Evolutionary conservation across 1,284 basidiomycete genomes (phyloP).

Genomic region (Puccinia triticina): DNA sequence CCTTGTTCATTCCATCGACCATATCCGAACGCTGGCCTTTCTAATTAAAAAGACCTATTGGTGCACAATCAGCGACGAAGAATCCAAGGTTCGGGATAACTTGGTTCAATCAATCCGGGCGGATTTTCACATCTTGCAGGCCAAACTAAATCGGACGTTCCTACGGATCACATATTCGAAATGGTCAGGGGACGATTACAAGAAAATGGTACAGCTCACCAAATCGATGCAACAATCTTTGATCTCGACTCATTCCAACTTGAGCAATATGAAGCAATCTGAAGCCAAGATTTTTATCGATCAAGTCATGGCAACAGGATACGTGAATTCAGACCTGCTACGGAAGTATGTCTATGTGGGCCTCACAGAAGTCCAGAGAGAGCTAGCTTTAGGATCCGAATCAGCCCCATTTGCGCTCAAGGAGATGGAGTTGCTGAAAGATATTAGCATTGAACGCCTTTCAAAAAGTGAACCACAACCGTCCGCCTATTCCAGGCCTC

Average conservation of each 20-base stretch:
- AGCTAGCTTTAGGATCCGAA: slow-evolving; percentile 16
- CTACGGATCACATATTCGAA: slow-evolving; percentile 60
- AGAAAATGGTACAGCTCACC: slow-evolving; percentile 56
- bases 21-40: slow-evolving; percentile 58
- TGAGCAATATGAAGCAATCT: slow-evolving; percentile 55
- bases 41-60: slow-evolving; percentile 60
- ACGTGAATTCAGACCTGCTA: slow-evolving; percentile 56
- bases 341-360: slow-evolving; percentile 56
- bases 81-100: slow-evolving; percentile 58
- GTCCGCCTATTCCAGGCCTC: neutral
- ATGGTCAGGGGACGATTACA: slow-evolving; percentile 59
- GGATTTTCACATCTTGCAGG: slow-evolving; percentile 60
- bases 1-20: slow-evolving; percentile 59
- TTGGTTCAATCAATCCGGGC: slow-evolving; percentile 59
- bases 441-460: slow-evolving; percentile 7
- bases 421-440: slow-evolving; percentile 29
- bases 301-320: slow-evolving; percentile 56
- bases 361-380: slow-evolving; percentile 56
- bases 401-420: neutral
- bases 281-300: slow-evolving; percentile 57
- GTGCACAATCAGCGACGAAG: slow-evolving; percentile 60
- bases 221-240: slow-evolving; percentile 59
- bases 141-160: slow-evolving; percentile 58
- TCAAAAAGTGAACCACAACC: neutral
- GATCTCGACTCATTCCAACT: slow-evolving; percentile 59